A percentile compares a stretch with the other conserved stretches of the same genome.
Evolutionary conservation across 768 basidiomycete species (phyloP).

Genomic region (Suillus fuscotomentosus): DNA sequence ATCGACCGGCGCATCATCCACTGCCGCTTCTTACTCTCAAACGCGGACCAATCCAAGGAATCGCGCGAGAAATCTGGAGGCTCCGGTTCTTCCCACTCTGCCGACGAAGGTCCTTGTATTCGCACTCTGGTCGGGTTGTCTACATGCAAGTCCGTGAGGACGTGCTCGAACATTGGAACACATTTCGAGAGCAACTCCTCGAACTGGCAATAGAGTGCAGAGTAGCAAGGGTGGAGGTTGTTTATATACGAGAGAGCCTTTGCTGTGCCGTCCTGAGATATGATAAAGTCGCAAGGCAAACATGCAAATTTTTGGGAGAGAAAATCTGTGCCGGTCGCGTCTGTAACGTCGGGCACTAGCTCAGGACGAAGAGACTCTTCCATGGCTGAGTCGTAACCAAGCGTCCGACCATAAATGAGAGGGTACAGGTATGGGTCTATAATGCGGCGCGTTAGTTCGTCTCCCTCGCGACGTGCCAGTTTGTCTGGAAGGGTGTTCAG

Average conservation of each 20-base stretch:
- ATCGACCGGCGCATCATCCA: slow-evolving; percentile 46
- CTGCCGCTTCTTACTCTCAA: slow-evolving; percentile 40
- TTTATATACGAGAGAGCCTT: slow-evolving; percentile 53
- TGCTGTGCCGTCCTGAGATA: slow-evolving; percentile 24
- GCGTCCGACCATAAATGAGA: slow-evolving; percentile 40
- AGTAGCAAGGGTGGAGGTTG: slow-evolving; percentile 41
- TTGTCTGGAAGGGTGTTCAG: slow-evolving; percentile 7
- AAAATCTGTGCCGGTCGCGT: slow-evolving; percentile 35
- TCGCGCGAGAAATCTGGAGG: slow-evolving; percentile 48
- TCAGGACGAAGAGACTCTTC: slow-evolving; percentile 22
- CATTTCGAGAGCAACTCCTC: slow-evolving; percentile 33
- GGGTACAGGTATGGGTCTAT: slow-evolving; percentile 41
- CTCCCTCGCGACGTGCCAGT: slow-evolving; percentile 9
- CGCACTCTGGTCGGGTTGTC: slow-evolving; percentile 44
- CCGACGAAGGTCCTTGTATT: slow-evolving; percentile 40
- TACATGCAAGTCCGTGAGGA: slow-evolving; percentile 50
- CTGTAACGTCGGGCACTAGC: slow-evolving; percentile 20
- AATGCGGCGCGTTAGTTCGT: slow-evolving; percentile 26
- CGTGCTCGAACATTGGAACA: slow-evolving; percentile 51
- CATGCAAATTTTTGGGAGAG: slow-evolving; percentile 39
- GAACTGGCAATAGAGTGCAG: slow-evolving; percentile 31
- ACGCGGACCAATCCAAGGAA: slow-evolving; percentile 45
- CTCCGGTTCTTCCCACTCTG: slow-evolving; percentile 48
- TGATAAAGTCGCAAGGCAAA: slow-evolving; percentile 43
- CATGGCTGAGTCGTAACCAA: slow-evolving; percentile 28